Percentiles rank a stretch among this genome's conserved stretches.
These are phyloP conservation scores for Leccinellum rugosiceps DNA, from an alignment of 768 basidiomycete species.

Conservation along the genomic window DNA sequence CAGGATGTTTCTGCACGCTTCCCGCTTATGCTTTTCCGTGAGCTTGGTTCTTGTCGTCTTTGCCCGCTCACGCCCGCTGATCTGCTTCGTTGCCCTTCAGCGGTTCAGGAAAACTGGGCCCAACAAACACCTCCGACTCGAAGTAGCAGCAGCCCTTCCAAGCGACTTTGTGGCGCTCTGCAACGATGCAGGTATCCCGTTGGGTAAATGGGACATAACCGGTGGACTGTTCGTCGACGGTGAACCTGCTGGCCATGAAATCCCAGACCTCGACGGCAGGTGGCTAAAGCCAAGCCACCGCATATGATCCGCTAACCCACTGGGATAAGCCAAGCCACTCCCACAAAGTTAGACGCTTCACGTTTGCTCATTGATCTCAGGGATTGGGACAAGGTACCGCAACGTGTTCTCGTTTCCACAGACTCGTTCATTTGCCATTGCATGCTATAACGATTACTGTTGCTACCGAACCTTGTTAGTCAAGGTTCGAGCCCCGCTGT, in stretches of 20 bases:
- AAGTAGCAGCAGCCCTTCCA: constrained; percentile 57
- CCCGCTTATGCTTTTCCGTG: constrained; percentile 55
- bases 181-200: constrained; percentile 39
- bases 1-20: constrained; percentile 61
- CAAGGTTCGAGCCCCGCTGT: constrained; percentile 24
- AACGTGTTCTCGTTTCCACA: constrained; percentile 19
- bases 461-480: constrained; percentile 19
- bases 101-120: constrained; percentile 44
- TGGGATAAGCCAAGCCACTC: not conserved
- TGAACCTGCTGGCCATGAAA: constrained; percentile 30
- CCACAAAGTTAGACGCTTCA: not conserved
- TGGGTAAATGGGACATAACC: constrained; percentile 34
- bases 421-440: constrained; percentile 9
- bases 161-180: constrained; percentile 53
- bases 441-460: constrained; percentile 12
- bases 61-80: constrained; percentile 1
- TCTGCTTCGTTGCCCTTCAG: constrained; percentile 29
- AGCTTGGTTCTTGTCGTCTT: constrained; percentile 19
- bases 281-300: constrained; percentile 26
- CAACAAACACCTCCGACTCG: constrained; percentile 49
- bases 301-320: constrained; percentile 9
- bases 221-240: constrained; percentile 51
- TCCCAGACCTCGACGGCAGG: constrained; percentile 39
- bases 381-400: constrained; percentile 3
- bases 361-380: constrained; percentile 7